These are phyloP conservation scores for Komagataella pseudopastoris DNA, from an alignment of 805 yeast genomes.

Conservation along the genomic window DNA sequence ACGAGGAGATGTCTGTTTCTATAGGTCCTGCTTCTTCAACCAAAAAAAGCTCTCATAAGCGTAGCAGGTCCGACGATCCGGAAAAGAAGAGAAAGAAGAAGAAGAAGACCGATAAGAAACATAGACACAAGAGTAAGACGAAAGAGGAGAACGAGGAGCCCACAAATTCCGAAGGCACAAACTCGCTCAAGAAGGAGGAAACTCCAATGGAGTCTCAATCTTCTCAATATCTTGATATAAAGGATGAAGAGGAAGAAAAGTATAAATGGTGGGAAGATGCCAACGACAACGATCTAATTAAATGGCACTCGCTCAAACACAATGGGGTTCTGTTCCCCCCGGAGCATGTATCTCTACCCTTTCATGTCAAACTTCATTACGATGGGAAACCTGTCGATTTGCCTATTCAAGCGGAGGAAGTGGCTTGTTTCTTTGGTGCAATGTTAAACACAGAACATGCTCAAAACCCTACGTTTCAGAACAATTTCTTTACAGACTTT, in stretches of 20 bases:
- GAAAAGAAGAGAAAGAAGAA: neutral
- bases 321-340: conserved; percentile 93
- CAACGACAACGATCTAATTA: conserved; percentile 57
- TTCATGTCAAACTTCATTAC: conserved; percentile 59
- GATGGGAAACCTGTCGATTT: conserved; percentile 64
- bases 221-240: neutral
- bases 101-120: neutral
- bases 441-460: conserved; percentile 83
- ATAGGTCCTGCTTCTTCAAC: neutral
- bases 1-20: neutral
- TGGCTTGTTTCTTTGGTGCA: conserved; percentile 90
- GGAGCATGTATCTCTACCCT: conserved; percentile 75
- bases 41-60: neutral
- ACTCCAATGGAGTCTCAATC: neutral
- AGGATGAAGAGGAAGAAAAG: conserved; percentile 37
- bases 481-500: conserved; percentile 80
- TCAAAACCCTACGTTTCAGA: conserved; percentile 71
- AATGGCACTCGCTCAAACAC: conserved; percentile 82
- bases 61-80: neutral
- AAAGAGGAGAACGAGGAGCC: neutral
- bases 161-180: neutral
- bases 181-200: conserved; percentile 4
- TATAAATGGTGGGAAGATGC: conserved; percentile 78
- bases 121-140: neutral
- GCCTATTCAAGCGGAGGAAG: conserved; percentile 84